Conservation (phyloP, 352 stramenopile species). For the Globisporangium splendens region DNA sequence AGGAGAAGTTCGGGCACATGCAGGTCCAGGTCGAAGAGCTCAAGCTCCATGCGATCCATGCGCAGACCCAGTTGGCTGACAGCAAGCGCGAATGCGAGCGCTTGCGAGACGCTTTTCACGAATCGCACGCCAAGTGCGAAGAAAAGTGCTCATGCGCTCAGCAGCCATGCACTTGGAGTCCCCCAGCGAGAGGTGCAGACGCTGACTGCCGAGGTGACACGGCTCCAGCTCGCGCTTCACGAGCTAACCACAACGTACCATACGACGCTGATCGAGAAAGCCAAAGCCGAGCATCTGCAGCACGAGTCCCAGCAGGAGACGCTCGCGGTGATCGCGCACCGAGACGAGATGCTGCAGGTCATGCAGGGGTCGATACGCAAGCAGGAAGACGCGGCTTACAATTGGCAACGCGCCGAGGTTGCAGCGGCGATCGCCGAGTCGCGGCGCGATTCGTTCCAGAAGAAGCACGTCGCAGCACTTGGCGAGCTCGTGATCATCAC, state of each 20-base stretch:
- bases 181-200: slow-evolving; percentile 3
- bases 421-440: slow-evolving; percentile 60
- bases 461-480: slow-evolving; percentile 33
- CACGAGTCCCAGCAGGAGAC: slow-evolving; percentile 25
- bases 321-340: slow-evolving; percentile 32
- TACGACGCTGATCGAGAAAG: slow-evolving; percentile 23
- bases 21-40: slow-evolving; percentile 63
- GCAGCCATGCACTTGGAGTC: slow-evolving; percentile 6
- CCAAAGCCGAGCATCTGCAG: slow-evolving; percentile 24
- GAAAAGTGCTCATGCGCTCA: slow-evolving; percentile 26
- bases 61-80: slow-evolving; percentile 17
- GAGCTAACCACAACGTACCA: slow-evolving; percentile 21
- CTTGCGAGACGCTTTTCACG: slow-evolving; percentile 30
- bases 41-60: slow-evolving; percentile 30
- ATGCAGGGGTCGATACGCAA: slow-evolving; percentile 50
- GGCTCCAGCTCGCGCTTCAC: slow-evolving; percentile 12
- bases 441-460: slow-evolving; percentile 50
- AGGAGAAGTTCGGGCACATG: slow-evolving; percentile 69
- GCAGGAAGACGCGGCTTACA: slow-evolving; percentile 33
- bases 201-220: slow-evolving; percentile 8
- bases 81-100: slow-evolving; percentile 23
- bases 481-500: slow-evolving; percentile 45
- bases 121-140: slow-evolving; percentile 36
- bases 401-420: slow-evolving; percentile 57
- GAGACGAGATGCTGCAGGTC: slow-evolving; percentile 38